Base-by-base conservation (phyloP, 768 basidiomycete species). In the Leccinum subgranulosum region DNA sequence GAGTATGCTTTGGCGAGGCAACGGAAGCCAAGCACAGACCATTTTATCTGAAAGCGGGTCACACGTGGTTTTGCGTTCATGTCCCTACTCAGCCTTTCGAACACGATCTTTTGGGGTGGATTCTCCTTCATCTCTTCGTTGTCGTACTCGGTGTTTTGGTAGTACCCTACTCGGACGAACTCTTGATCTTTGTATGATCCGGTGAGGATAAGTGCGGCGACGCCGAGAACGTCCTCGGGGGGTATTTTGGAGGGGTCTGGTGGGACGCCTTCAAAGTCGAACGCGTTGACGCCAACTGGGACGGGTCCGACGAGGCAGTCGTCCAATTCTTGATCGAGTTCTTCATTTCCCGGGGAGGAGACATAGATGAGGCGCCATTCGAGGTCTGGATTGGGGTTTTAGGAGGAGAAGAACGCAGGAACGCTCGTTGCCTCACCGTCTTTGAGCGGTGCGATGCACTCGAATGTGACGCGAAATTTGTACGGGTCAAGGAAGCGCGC, bases 291-390 rank as follows among this genome's bases (percentile, higher is more conserved):
- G 52, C 97, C 97, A n/a, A 87, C 80, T 14, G 97, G 97, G 25
- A 99, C 91, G 3, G 97, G 97, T 2, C 97, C 97, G 31, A 99
- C 97, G 65, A 98, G 87, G 73, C 94, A 98, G 67, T 93, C 92
- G 73, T 99, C 97, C 23, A 99, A 83, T 72, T 98, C 97, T 71
- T 99, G 97, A 73, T 99, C 97, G 50, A 89, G 88, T 41, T 90
- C 86, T 66, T 93, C 90, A 69, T 91, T 84, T 10, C 88, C 94
- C 0, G 96, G 95, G 3, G 90, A 93, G 2, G 97, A 93, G 53
- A 98, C 96, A 72, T 96, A 98, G 48, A 97, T 94, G 63, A 99
- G 87, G 63, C 87, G 87, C 97, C 97, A 99, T 73, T 99, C 97
- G 61, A 99, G 85, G 74, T 99, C 97, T 96, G 60, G 4, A 0